phyloP scores from a whole-genome alignment of 345 rosid species.

The Kandelia obovata region DNA sequence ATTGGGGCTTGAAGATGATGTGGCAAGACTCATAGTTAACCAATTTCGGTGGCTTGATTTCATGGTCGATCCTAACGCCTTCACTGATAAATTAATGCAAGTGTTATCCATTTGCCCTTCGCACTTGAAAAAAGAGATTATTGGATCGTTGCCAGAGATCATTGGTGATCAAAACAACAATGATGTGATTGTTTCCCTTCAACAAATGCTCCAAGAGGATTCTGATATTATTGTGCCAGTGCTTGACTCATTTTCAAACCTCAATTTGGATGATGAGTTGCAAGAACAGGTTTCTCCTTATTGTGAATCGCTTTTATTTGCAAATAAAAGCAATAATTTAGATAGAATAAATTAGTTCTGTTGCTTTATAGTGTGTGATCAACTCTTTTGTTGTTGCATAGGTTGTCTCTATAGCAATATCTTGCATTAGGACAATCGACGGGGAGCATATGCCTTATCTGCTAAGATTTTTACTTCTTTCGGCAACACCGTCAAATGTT shows the following conservation, averaged over 20 bases:
- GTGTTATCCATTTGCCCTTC: slow-evolving; percentile 60
- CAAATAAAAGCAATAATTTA: neutral
- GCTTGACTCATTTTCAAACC: slow-evolving; percentile 71
- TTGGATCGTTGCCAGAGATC: slow-evolving; percentile 86
- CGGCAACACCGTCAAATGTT: slow-evolving; percentile 61
- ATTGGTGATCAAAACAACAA: slow-evolving; percentile 57
- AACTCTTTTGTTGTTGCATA: slow-evolving; percentile 17
- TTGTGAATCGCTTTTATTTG: neutral
- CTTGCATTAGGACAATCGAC: slow-evolving; percentile 69
- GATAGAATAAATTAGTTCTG: neutral
- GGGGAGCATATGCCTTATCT: slow-evolving; percentile 70
- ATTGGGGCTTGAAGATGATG: slow-evolving; percentile 54
- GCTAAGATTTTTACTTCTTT: slow-evolving; percentile 72
- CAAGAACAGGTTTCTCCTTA: slow-evolving; percentile 58
- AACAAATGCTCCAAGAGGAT: slow-evolving; percentile 76
- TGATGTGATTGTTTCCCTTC: slow-evolving; percentile 57
- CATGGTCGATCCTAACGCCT: slow-evolving; percentile 46
- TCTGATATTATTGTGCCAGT: slow-evolving; percentile 61
- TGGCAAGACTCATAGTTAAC: slow-evolving; percentile 63
- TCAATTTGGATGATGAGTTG: slow-evolving; percentile 59
- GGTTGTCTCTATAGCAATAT: slow-evolving; percentile 68
- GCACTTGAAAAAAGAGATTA: slow-evolving; percentile 69
- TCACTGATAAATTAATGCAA: slow-evolving; percentile 65
- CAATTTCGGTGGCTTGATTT: slow-evolving; percentile 85
- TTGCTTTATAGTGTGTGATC: neutral